Percentiles rank a stretch among this genome's conserved stretches.
These are phyloP conservation scores for Boletus rubropictus DNA, from an alignment of 768 basidiomycete species.

Conservation along the genomic window DNA sequence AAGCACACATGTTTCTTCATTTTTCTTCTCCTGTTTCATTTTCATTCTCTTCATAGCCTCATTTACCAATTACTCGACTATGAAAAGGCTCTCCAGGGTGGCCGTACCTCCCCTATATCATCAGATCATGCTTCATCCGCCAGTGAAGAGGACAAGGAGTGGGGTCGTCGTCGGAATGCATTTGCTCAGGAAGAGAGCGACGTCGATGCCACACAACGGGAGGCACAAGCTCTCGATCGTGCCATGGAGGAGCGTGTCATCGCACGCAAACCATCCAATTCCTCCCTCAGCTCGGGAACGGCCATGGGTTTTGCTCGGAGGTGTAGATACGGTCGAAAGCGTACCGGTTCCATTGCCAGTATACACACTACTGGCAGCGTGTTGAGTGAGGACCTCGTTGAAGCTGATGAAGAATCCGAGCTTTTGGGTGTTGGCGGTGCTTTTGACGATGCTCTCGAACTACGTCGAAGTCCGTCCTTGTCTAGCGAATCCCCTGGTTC, in stretches of 20 bases:
- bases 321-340: constrained; percentile 62
- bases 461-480: constrained; percentile 31
- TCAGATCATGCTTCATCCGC: constrained; percentile 51
- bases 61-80: constrained; percentile 94
- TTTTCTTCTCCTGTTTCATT: constrained; percentile 20
- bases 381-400: constrained; percentile 74
- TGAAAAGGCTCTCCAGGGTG: constrained; percentile 63
- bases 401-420: constrained; percentile 75
- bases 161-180: constrained; percentile 61
- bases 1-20: constrained; percentile 37
- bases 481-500: constrained; percentile 33
- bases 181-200: constrained; percentile 45
- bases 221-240: constrained; percentile 78
- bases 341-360: constrained; percentile 72
- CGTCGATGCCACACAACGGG: constrained; percentile 56
- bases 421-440: constrained; percentile 64
- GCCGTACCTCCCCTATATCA: constrained; percentile 41
- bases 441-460: constrained; percentile 41
- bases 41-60: constrained; percentile 45
- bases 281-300: constrained; percentile 58
- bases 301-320: constrained; percentile 66
- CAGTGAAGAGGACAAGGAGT: constrained; percentile 72
- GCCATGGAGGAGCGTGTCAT: constrained; percentile 82
- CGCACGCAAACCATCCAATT: constrained; percentile 65
- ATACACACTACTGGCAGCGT: constrained; percentile 61